Evolutionary conservation across 768 basidiomycete genomes (phyloP), one percentile per base, ranked within the genome.

Genomic region (Xerocomellus intermedius): DNA sequence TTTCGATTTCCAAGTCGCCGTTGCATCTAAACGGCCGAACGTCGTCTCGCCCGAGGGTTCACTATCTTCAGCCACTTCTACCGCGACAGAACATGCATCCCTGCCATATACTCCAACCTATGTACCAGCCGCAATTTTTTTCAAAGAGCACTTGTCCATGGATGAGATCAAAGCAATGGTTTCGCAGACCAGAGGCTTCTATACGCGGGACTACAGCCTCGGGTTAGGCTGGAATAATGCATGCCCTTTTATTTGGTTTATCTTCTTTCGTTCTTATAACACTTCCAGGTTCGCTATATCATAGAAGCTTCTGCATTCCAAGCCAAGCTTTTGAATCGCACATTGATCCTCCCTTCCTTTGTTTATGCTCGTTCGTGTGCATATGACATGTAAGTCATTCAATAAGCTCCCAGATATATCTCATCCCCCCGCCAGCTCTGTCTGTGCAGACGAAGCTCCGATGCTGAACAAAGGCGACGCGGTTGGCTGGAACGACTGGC

Each of bases 151-250:
- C 13, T 56, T 69, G 42, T 66, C 64, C 46, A 46, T 65, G 28
- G 65, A 73, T 36, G 68, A 74, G 32, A 54, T 78, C 5, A 57
- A 62, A 24, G 60, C 55, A n/a, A 66, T 77, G 64, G 70, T 76
- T 2, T 58, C 64, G 13, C 64, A 59, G 45, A 79, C 77, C 8
- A 69, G 70, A 37, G 77, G 77, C 17, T 79, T 70, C 52, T 78
- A 71, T 50, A 62, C 67, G 8, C 69, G 78, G 30, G 76, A 79
- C 35, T 77, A 67, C 61, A 77, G 75, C 59, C 64, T 77, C 8
- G 75, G 76, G 17, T 58, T 78, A n/a, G 77, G 77, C 3, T 79
- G 77, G 75, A 78, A 78, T 49, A 79, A 78, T 41, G 75, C 68
- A 48, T 35, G 72, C 61, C 10, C 13, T n/a, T 14, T 35, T 22